A percentile compares a stretch with the other conserved stretches of the same genome.
Evolutionary conservation across 2,329 filamentous ascomycete species (phyloP).

Genomic region (Coniochaeta sp.): DNA sequence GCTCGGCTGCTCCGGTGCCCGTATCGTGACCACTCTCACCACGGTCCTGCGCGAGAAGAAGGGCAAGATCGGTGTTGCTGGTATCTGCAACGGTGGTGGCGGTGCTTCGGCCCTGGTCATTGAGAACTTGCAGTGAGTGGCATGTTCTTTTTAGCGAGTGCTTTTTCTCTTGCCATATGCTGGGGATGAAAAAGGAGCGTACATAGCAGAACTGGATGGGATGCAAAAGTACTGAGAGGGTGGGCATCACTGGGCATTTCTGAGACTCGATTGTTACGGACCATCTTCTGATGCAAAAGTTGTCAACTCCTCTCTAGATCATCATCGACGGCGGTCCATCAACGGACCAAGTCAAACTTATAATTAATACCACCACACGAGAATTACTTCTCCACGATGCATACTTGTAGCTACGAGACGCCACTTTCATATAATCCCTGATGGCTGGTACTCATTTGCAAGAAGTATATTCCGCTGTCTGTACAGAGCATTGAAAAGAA

Average conservation of each 20-base stretch:
- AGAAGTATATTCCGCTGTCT: background rate
- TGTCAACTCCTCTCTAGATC: background rate
- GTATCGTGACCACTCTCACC: conserved; percentile 83
- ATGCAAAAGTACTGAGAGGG: background rate
- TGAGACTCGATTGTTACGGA: background rate
- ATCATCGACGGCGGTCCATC: background rate
- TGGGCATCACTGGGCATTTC: background rate
- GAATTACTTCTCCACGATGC: background rate
- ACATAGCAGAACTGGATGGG: background rate
- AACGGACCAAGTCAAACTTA: background rate
- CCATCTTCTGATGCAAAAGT: background rate
- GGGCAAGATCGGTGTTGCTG: conserved; percentile 86
- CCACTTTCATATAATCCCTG: background rate
- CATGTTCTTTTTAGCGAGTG: conserved; percentile 1
- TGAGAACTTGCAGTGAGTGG: conserved; percentile 57
- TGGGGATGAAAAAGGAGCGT: background rate
- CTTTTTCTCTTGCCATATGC: background rate
- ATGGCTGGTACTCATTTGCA: background rate
- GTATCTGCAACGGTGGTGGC: conserved; percentile 97
- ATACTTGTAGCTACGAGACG: background rate
- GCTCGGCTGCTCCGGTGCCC: conserved; percentile 85
- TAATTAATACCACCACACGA: background rate
- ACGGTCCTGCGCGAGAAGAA: conserved; percentile 85
- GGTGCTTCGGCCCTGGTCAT: conserved; percentile 91
- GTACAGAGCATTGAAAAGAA: background rate